Percentiles rank a stretch among this genome's conserved stretches.
These are phyloP conservation scores for Sporisorium exsertum DNA, from an alignment of 1,284 basidiomycete genomes.

Conservation along the genomic window DNA sequence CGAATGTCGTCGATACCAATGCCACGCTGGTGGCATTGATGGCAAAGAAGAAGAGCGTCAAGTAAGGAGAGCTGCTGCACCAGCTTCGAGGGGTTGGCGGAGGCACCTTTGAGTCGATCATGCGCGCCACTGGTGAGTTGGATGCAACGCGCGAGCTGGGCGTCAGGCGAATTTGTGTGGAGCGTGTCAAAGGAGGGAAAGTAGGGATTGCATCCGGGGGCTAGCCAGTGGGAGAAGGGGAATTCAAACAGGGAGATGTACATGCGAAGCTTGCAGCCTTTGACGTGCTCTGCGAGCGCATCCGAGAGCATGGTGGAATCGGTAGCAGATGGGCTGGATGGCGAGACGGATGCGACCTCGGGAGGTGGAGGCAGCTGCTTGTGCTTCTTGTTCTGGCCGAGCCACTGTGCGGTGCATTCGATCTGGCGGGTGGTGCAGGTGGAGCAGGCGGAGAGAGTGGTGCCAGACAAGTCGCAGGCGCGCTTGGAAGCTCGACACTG, in stretches of 20 bases:
- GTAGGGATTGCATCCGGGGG: constrained; percentile 14
- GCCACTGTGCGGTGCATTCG: constrained; percentile 9
- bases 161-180: background rate
- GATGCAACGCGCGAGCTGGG: background rate
- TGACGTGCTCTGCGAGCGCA: constrained; percentile 1
- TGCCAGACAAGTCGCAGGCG: constrained; percentile 4
- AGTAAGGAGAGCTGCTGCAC: constrained; percentile 7
- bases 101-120: constrained; percentile 4
- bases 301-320: constrained; percentile 6
- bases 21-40: constrained; percentile 1
- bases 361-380: background rate
- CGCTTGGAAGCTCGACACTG: constrained; percentile 14
- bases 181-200: constrained; percentile 2
- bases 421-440: constrained; percentile 5
- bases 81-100: background rate
- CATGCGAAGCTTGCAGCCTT: constrained; percentile 14
- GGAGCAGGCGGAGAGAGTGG: constrained; percentile 4
- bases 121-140: constrained; percentile 6
- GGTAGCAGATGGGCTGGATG: background rate
- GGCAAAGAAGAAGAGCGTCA: constrained; percentile 5
- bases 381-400: constrained; percentile 3
- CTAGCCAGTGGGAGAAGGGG: constrained; percentile 19
- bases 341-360: background rate
- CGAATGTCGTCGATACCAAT: background rate
- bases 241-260: constrained; percentile 6